Percentiles rank a stretch among this genome's conserved stretches.
Conservation (phyloP, 2,329 filamentous ascomycete species). For the Hyphodiscus sp. region DNA sequence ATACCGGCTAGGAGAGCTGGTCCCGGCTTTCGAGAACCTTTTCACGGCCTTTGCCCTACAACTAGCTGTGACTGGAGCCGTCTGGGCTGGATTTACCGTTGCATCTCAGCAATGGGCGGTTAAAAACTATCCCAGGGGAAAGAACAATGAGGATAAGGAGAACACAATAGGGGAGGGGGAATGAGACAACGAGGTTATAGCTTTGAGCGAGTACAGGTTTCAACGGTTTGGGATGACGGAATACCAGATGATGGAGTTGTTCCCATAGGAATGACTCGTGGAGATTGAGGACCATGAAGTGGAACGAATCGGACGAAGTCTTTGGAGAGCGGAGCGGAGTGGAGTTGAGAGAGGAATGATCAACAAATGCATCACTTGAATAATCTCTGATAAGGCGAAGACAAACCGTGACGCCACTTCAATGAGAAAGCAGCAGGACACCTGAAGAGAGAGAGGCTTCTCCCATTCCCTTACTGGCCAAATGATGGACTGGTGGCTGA, state of each 20-base stretch:
- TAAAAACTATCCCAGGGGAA: neutral
- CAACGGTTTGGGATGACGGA: neutral
- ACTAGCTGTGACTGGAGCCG: constrained; percentile 2
- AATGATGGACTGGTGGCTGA: too few species aligned
- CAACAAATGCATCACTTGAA: neutral
- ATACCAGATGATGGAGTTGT: neutral
- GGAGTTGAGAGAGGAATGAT: neutral
- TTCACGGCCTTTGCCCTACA: constrained; percentile 21
- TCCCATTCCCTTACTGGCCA: too few species aligned
- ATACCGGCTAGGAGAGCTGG: constrained; percentile 8
- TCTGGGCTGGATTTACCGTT: constrained; percentile 16
- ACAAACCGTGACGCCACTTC: neutral
- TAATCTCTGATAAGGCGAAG: neutral
- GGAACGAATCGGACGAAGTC: neutral
- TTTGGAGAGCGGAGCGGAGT: neutral
- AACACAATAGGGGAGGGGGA: neutral
- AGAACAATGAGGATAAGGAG: neutral
- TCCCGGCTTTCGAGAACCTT: constrained; percentile 19
- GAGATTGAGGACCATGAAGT: neutral
- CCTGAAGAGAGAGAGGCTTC: too few species aligned
- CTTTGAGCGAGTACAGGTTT: neutral
- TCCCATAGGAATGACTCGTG: neutral
- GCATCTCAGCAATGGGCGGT: constrained; percentile 13
- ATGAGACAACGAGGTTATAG: neutral
- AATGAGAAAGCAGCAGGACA: neutral